These are phyloP conservation scores for Amanita muscaria DNA, from an alignment of 768 basidiomycete species.

Conservation along the genomic window DNA sequence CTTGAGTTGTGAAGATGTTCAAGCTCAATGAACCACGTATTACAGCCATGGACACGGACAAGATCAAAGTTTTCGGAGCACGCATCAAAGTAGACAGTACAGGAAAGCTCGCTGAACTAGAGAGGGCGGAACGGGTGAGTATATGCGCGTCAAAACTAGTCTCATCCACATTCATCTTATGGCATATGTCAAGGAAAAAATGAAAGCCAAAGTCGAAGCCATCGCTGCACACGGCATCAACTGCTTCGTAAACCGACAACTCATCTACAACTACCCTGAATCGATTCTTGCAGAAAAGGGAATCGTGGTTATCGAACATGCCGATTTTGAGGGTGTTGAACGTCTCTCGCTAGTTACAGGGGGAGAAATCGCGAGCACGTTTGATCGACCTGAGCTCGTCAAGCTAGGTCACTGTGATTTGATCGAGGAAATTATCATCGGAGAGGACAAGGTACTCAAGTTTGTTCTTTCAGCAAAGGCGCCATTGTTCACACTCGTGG, in stretches of 20 bases:
- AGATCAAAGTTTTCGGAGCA: conserved; percentile 98
- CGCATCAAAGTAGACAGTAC: conserved; percentile 93
- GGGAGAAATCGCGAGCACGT: conserved; percentile 94
- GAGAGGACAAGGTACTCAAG: conserved; percentile 89
- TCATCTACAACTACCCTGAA: conserved; percentile 99
- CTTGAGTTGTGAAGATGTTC: neutral
- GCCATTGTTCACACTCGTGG: neutral
- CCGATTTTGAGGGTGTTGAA: conserved; percentile 98
- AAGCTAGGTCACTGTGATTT: conserved; percentile 89
- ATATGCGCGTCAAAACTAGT: neutral
- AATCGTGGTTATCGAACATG: conserved; percentile 95
- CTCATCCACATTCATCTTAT: neutral
- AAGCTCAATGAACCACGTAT: neutral
- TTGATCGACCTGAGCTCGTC: conserved; percentile 86
- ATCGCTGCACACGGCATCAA: conserved; percentile 95
- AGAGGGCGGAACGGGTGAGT: conserved; percentile 83
- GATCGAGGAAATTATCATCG: conserved; percentile 99
- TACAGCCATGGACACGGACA: conserved; percentile 98
- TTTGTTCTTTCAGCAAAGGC: neutral
- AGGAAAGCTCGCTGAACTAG: conserved; percentile 94
- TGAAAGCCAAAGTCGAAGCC: conserved; percentile 95
- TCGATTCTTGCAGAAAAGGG: conserved; percentile 90
- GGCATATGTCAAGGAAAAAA: conserved; percentile 92
- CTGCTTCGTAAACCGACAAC: conserved; percentile 94
- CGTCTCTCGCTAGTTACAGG: conserved; percentile 92